Evolutionary conservation across 495 filamentous ascomycete genomes (phyloP).

Genomic region (Mycothermus thermophilus): DNA sequence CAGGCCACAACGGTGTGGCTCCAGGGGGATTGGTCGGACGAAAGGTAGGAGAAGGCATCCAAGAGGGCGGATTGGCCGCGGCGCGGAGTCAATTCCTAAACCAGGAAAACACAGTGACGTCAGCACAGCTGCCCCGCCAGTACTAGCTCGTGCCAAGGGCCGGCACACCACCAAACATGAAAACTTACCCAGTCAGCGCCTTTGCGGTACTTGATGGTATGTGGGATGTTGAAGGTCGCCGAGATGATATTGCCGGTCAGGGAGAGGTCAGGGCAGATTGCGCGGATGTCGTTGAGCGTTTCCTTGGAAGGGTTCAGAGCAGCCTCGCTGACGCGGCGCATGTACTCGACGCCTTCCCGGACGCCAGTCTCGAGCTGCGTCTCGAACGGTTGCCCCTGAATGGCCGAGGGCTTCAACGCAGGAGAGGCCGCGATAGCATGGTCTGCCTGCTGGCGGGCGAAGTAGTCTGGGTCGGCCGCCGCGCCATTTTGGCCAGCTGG

Average conservation of each 20-base stretch:
- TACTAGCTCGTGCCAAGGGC: too few species aligned
- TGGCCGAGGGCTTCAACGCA: constrained; percentile 3
- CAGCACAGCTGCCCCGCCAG: constrained; percentile 21
- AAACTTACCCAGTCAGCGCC: constrained; percentile 61
- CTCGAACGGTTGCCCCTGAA: constrained; percentile 22
- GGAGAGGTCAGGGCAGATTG: constrained; percentile 50
- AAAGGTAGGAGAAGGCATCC: constrained; percentile 74
- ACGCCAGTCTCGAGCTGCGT: constrained; percentile 37
- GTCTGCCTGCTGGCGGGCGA: constrained; percentile 19
- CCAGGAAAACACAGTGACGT: constrained; percentile 14
- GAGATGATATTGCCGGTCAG: constrained; percentile 77
- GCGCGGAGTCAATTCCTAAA: constrained; percentile 56
- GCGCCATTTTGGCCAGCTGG: constrained; percentile 1
- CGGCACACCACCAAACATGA: background rate
- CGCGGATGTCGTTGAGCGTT: constrained; percentile 41
- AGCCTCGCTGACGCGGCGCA: constrained; percentile 48
- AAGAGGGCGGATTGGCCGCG: constrained; percentile 79
- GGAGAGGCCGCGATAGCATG: constrained; percentile 16
- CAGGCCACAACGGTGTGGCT: constrained; percentile 80
- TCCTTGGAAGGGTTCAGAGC: constrained; percentile 24
- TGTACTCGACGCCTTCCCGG: constrained; percentile 43
- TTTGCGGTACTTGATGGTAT: constrained; percentile 51
- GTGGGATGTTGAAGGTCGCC: constrained; percentile 72
- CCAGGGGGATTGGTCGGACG: constrained; percentile 61
- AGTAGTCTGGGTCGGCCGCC: constrained; percentile 24